These are phyloP conservation scores for Irpex rosettiformis DNA, from an alignment of 1,284 basidiomycete species.

Conservation along the genomic window DNA sequence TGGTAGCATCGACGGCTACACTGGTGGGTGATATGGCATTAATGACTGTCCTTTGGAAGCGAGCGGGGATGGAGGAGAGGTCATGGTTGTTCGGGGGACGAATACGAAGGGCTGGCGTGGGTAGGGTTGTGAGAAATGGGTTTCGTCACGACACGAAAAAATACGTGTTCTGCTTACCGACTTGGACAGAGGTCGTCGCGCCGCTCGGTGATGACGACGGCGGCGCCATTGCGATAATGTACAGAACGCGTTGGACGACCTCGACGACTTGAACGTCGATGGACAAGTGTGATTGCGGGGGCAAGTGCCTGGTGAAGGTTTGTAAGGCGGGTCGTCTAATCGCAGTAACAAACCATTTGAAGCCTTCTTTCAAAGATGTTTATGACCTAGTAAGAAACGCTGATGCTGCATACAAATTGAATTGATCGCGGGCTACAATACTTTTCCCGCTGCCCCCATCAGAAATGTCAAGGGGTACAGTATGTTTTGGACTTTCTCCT, in stretches of 20 bases:
- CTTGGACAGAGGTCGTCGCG: conserved; percentile 82
- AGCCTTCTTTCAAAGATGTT: not conserved
- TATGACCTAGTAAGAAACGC: not conserved
- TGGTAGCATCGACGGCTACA: conserved; percentile 69
- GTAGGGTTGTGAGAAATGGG: conserved; percentile 2
- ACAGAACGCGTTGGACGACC: conserved; percentile 16
- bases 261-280: conserved; percentile 14
- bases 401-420: not conserved
- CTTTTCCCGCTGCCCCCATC: not conserved
- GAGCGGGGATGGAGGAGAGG: conserved; percentile 80
- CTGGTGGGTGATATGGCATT: conserved; percentile 67
- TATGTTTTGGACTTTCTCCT: not conserved
- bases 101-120: conserved; percentile 81
- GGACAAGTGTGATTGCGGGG: conserved; percentile 8
- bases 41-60: conserved; percentile 90
- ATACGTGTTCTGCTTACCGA: conserved; percentile 50
- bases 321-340: not conserved
- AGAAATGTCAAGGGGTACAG: not conserved
- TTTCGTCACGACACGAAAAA: not conserved
- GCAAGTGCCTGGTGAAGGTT: not conserved
- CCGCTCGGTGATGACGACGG: conserved; percentile 49
- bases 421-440: not conserved
- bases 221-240: conserved; percentile 55
- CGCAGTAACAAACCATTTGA: not conserved
- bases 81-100: conserved; percentile 85